Percentiles rank a stretch among this genome's conserved stretches.
phyloP scores from a whole-genome alignment of 129 eudicot species.

The Solidago caesia region DNA sequence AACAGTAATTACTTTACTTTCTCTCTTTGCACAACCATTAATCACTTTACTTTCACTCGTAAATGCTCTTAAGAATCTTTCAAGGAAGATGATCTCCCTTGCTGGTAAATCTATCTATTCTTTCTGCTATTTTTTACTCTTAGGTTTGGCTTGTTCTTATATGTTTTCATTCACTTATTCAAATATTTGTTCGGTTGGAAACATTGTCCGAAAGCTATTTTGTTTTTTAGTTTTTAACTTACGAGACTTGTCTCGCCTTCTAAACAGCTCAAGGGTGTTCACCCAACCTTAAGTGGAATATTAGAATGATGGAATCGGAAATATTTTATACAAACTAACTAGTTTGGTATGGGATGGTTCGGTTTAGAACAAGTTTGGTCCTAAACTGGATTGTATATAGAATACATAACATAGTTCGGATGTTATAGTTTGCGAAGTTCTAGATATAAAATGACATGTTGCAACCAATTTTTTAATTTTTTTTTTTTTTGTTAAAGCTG shows the following conservation, averaged over 20 bases:
- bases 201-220: background rate
- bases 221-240: background rate
- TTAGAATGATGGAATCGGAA: too few species aligned
- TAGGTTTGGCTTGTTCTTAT: background rate
- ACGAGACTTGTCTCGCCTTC: too few species aligned
- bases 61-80: background rate
- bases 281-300: too few species aligned
- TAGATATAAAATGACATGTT: too few species aligned
- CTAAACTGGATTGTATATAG: background rate
- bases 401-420: too few species aligned
- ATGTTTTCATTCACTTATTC: background rate
- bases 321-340: too few species aligned
- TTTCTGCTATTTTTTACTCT: background rate
- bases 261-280: too few species aligned
- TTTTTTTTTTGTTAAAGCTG: too few species aligned
- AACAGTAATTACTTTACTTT: background rate
- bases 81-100: slow-evolving; percentile 5
- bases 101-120: background rate
- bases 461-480: too few species aligned
- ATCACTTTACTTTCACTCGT: background rate
- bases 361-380: background rate
- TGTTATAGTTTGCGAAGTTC: too few species aligned
- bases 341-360: too few species aligned
- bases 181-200: background rate
- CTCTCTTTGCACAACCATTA: background rate